Base-by-base conservation (phyloP, 1,139 yeast species). In the Geotrichum armillariae region DNA sequence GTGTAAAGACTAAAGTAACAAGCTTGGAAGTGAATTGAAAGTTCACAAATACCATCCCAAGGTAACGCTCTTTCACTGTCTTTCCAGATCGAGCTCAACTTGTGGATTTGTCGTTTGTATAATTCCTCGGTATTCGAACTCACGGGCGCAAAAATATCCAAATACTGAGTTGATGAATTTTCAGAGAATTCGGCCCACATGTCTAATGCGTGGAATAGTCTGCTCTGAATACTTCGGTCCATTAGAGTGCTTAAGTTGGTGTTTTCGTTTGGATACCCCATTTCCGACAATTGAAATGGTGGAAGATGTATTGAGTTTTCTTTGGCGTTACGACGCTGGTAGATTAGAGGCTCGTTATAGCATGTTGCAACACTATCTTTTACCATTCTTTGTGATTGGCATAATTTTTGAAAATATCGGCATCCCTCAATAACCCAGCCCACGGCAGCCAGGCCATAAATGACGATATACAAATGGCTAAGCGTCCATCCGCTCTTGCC, bases 141-240 rank as follows among this genome's bases (percentile, higher is more conserved):
- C n/a, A n/a, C n/a, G n/a, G n/a, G n/a, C n/a, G n/a, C n/a, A n/a
- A n/a, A n/a, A n/a, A n/a, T n/a, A n/a, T n/a, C n/a, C n/a, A n/a
- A n/a, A n/a, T n/a, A n/a, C n/a, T n/a, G 11, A 25, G 29, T 38
- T 40, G 17, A 40, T 27, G 32, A 32, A 20, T 32, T 41, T n/a
- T n/a, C 42, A 8, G 31, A 35, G 16, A 44, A 41, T 18, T 54
- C 58, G n/a, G 57, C 59, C 66, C 68, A 66, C 29, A 62, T 58
- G 31, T 65, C 66, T 27, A 66, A 57, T 7, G 63, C 70, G 8
- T 67, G 58, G 29, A 59, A 61, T 14, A 66, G 43, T 12, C 70
- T 56, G 2, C 58, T 58, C 52, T 60, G 66, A 5, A 64, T 53
- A 7, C 58, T 52, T 3, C 57, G 54, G 46, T 64, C 66, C 35